Percentiles rank a stretch among this genome's conserved stretches.
These are phyloP conservation scores for Phytomonas francai DNA, from an alignment of 208 protist genomes.

Conservation along the genomic window DNA sequence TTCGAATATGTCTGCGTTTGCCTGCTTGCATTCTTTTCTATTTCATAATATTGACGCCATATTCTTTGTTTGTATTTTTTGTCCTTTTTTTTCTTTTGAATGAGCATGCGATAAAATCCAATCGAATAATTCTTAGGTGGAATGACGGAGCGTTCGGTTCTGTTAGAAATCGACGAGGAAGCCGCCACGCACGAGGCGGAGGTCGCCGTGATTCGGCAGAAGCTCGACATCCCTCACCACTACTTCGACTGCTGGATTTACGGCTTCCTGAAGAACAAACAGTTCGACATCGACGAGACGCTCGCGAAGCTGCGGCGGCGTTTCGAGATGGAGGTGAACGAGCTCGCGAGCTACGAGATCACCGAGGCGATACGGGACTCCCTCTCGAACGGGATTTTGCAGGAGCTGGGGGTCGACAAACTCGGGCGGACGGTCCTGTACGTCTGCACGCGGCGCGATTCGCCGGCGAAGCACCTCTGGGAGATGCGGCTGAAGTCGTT, in stretches of 20 bases:
- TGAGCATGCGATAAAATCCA: background rate
- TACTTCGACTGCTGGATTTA: conserved; percentile 84
- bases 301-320: conserved; percentile 64
- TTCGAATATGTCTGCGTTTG: no score
- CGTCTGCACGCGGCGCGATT: conserved; percentile 44
- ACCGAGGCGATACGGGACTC: conserved; percentile 64
- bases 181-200: conserved; percentile 45
- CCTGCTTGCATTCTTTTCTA: no score
- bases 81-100: background rate
- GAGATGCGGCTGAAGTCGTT: conserved; percentile 49
- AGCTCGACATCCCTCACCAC: conserved; percentile 48
- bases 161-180: conserved; percentile 40
- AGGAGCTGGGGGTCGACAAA: conserved; percentile 70
- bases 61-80: no score
- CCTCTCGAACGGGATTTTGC: conserved; percentile 64
- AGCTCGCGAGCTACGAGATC: conserved; percentile 46
- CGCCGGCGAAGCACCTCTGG: conserved; percentile 22
- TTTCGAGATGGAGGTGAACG: conserved; percentile 47
- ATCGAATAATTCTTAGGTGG: background rate
- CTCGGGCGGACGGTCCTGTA: conserved; percentile 51
- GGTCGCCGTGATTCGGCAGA: conserved; percentile 55
- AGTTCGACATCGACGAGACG: conserved; percentile 64
- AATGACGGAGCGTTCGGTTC: conserved; percentile 24
- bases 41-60: no score
- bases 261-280: conserved; percentile 82